These are phyloP conservation scores for Suillus decipiens DNA, from an alignment of 768 basidiomycete genomes.

Conservation along the genomic window DNA sequence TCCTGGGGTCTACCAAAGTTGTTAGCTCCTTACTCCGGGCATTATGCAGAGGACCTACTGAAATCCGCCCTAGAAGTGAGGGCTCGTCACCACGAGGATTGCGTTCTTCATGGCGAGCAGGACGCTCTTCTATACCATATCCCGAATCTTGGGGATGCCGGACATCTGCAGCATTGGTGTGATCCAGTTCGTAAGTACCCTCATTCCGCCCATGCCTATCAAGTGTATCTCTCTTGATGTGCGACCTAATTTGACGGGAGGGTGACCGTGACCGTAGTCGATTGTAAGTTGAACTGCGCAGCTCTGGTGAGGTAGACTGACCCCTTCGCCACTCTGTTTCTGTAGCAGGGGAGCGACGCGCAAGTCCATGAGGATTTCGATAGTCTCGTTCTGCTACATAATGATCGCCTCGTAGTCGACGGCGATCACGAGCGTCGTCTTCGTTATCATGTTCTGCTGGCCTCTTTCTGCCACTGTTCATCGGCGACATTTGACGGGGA, in stretches of 20 bases:
- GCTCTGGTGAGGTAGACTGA: neutral
- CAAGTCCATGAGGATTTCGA: constrained; percentile 2
- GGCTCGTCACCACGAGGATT: neutral
- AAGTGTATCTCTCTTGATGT: neutral
- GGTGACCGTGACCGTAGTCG: neutral
- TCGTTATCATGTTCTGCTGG: constrained; percentile 22
- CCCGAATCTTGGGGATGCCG: neutral
- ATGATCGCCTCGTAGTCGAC: constrained; percentile 25
- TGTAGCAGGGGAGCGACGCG: constrained; percentile 4
- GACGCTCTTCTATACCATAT: neutral
- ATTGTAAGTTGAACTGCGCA: neutral
- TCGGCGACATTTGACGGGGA: constrained; percentile 15
- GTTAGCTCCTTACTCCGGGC: constrained; percentile 1
- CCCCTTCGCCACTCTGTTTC: constrained; percentile 18
- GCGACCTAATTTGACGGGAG: neutral
- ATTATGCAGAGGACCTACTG: neutral
- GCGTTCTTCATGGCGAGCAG: neutral
- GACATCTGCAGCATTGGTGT: neutral
- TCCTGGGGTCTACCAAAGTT: neutral
- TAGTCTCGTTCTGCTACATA: constrained; percentile 18
- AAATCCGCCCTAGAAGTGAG: neutral
- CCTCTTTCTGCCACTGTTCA: constrained; percentile 22
- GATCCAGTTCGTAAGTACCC: neutral
- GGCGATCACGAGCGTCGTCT: constrained; percentile 22
- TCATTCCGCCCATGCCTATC: neutral